Conservation (phyloP, 2,329 filamentous ascomycete species). For the Epichloe hybrida region DNA sequence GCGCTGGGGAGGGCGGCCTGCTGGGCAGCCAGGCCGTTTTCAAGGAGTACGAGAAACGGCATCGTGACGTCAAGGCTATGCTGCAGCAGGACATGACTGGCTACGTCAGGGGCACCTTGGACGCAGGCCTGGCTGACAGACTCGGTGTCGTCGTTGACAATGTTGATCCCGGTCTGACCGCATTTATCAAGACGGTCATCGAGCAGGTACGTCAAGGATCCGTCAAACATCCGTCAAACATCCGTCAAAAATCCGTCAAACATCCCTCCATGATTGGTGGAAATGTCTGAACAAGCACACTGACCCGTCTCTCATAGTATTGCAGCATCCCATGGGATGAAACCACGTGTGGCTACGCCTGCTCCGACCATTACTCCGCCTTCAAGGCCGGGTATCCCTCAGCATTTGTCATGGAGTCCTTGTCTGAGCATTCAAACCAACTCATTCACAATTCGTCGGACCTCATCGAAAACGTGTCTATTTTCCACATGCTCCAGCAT, state of each 20-base stretch:
- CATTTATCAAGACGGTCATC: constrained; percentile 83
- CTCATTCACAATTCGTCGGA: constrained; percentile 61
- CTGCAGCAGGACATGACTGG: constrained; percentile 98
- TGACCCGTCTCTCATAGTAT: constrained; percentile 38
- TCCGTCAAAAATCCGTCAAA: no score
- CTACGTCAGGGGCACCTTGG: constrained; percentile 68
- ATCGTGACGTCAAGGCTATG: constrained; percentile 82
- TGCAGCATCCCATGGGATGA: constrained; percentile 77
- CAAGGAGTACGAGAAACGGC: constrained; percentile 57
- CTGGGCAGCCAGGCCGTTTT: constrained; percentile 87
- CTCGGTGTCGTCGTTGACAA: constrained; percentile 90
- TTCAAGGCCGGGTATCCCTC: constrained; percentile 63
- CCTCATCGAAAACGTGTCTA: constrained; percentile 58
- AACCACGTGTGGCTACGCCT: constrained; percentile 82
- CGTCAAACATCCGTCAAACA: no score
- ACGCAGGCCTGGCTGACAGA: constrained; percentile 68
- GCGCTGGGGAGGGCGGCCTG: constrained; percentile 76
- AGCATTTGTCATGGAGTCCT: constrained; percentile 64
- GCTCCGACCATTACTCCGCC: constrained; percentile 61
- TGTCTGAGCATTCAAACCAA: constrained; percentile 51
- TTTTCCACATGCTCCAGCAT: constrained; percentile 87
- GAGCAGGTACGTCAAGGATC: constrained; percentile 27
- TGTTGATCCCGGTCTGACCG: constrained; percentile 69
- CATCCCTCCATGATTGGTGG: neutral
- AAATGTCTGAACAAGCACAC: constrained; percentile 1